A percentile compares a stretch with the other conserved stretches of the same genome.
Evolutionary conservation across 257 asterid genomes (phyloP).

Genomic region (Cinchona pubescens): DNA sequence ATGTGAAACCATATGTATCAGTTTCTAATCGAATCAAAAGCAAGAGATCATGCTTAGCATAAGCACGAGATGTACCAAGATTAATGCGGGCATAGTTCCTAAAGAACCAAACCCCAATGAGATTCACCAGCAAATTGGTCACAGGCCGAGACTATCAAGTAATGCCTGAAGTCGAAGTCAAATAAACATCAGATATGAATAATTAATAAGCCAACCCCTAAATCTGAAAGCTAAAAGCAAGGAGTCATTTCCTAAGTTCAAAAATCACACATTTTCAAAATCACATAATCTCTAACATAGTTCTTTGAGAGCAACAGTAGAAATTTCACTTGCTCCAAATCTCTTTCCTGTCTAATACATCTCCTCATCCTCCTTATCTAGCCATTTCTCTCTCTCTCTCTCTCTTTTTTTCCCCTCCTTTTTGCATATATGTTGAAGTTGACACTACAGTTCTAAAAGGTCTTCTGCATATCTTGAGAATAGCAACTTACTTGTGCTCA

Average conservation of each 20-base stretch:
- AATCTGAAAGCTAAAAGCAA: conserved; percentile 12
- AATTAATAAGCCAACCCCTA: not conserved
- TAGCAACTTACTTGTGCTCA: conserved; percentile 83
- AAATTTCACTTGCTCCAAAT: too few species aligned
- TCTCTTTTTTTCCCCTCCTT: too few species aligned
- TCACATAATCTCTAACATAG: too few species aligned
- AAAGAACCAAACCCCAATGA: conserved; percentile 97
- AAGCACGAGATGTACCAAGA: conserved; percentile 58
- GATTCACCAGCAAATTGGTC: conserved; percentile 89
- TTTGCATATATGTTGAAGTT: too few species aligned
- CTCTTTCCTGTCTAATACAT: too few species aligned
- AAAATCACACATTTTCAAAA: too few species aligned
- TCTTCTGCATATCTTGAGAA: not conserved
- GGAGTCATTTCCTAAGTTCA: not conserved
- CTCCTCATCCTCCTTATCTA: too few species aligned
- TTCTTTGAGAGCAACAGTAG: too few species aligned
- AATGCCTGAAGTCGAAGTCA: conserved; percentile 58
- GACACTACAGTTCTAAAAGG: not conserved
- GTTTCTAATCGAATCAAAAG: too few species aligned
- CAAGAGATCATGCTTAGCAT: too few species aligned
- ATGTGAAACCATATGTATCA: not conserved
- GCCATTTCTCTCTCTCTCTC: too few species aligned
- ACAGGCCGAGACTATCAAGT: conserved; percentile 89
- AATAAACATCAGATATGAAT: conserved; percentile 15
- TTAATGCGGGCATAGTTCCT: conserved; percentile 88